phyloP scores from a whole-genome alignment of 148 eudicot genomes.

The Beta vulgaris region DNA sequence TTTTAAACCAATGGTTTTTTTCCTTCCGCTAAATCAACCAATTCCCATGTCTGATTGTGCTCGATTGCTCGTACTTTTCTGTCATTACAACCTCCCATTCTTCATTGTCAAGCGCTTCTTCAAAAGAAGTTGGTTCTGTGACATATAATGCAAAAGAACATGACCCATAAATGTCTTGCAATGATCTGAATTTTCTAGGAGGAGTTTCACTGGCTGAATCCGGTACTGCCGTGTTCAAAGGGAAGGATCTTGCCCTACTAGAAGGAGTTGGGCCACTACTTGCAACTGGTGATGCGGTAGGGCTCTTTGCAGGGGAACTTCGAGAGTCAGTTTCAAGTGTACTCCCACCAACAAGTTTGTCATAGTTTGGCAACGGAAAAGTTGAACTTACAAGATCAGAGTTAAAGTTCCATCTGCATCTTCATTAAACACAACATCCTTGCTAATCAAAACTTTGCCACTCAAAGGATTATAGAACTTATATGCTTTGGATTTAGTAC shows the following conservation, averaged over 20 bases:
- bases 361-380: neutral
- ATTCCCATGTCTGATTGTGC: constrained; percentile 4
- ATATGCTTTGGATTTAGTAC: constrained; percentile 26
- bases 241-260: neutral
- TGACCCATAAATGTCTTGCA: neutral
- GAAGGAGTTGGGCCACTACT: neutral
- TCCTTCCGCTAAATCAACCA: neutral
- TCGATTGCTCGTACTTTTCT: neutral
- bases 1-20: constrained; percentile 5
- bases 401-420: constrained; percentile 1
- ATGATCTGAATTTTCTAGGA: constrained; percentile 10
- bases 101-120: neutral
- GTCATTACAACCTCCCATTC: neutral
- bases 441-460: constrained; percentile 21
- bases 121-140: neutral
- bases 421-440: constrained; percentile 17
- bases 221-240: neutral
- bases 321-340: neutral
- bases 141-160: neutral
- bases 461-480: constrained; percentile 18
- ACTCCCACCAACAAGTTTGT: neutral
- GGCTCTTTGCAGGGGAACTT: neutral
- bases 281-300: neutral
- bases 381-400: neutral
- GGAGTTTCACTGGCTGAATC: neutral